Conservation (phyloP, 805 yeast species). For the Pichia manshurica region DNA sequence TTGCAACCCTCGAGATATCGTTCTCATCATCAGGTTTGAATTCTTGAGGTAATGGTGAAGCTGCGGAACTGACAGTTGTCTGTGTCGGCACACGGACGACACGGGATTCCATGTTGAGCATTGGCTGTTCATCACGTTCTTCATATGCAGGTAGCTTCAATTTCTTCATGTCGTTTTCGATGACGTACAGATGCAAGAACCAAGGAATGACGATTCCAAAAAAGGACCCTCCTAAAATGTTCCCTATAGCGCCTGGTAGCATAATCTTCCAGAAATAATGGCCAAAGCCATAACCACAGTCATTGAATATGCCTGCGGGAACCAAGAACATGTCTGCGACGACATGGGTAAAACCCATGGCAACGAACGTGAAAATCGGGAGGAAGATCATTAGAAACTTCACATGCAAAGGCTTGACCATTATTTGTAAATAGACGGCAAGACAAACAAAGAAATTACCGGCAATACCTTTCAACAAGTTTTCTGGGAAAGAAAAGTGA, state of each 20-base stretch:
- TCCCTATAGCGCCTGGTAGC: constrained; percentile 69
- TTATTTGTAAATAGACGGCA: constrained; percentile 69
- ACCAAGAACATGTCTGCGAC: constrained; percentile 78
- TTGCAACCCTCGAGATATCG: constrained; percentile 10
- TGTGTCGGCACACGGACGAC: constrained; percentile 46
- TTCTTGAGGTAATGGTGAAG: constrained; percentile 11
- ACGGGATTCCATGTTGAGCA: constrained; percentile 69
- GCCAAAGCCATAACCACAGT: constrained; percentile 59
- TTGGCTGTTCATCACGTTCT: constrained; percentile 76
- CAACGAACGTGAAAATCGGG: constrained; percentile 75
- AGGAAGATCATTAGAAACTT: constrained; percentile 55
- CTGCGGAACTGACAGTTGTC: neutral
- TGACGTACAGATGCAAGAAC: constrained; percentile 66
- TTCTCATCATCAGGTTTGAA: constrained; percentile 16
- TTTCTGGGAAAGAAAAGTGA: constrained; percentile 48
- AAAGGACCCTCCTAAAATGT: constrained; percentile 69
- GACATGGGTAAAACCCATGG: constrained; percentile 71
- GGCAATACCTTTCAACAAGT: constrained; percentile 63
- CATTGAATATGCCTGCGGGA: constrained; percentile 62
- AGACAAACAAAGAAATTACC: constrained; percentile 75
- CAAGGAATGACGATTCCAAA: constrained; percentile 64
- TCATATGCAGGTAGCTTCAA: constrained; percentile 65
- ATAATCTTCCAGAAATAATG: constrained; percentile 66
- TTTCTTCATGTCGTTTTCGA: constrained; percentile 60
- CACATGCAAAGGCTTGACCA: constrained; percentile 78